Conservation (phyloP, 805 yeast genomes). For the Suhomyces faveliae region DNA sequence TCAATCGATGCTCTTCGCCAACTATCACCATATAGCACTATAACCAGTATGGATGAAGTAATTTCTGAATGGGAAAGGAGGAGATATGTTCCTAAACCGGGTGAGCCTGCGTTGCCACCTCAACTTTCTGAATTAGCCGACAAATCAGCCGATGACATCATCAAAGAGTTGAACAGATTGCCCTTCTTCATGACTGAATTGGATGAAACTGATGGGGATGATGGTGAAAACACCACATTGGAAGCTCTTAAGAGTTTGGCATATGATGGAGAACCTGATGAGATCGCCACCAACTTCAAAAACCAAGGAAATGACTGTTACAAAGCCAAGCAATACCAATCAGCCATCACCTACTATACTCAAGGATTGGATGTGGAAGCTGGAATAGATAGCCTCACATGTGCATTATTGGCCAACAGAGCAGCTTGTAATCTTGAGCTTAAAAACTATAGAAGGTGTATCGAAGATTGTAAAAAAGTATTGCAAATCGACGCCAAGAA, state of each 20-base stretch:
- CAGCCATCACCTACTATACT: slow-evolving; percentile 76
- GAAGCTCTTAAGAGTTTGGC: slow-evolving; percentile 92
- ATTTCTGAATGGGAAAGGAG: slow-evolving; percentile 41
- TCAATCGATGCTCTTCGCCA: slow-evolving; percentile 1
- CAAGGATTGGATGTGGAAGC: slow-evolving; percentile 76
- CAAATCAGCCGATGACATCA: slow-evolving; percentile 72
- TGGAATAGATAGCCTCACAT: slow-evolving; percentile 51
- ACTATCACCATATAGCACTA: neutral
- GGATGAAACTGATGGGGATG: slow-evolving; percentile 73
- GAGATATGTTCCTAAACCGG: slow-evolving; percentile 44
- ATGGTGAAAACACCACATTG: slow-evolving; percentile 68
- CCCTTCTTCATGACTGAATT: slow-evolving; percentile 94
- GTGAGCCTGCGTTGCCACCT: slow-evolving; percentile 79
- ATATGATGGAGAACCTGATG: slow-evolving; percentile 94
- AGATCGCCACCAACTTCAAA: slow-evolving; percentile 84
- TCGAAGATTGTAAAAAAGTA: slow-evolving; percentile 80
- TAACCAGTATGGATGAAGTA: slow-evolving; percentile 1
- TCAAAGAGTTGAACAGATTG: slow-evolving; percentile 72
- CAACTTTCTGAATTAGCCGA: slow-evolving; percentile 64
- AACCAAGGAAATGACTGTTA: slow-evolving; percentile 90
- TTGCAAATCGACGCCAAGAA: slow-evolving; percentile 63
- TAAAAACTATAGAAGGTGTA: slow-evolving; percentile 79
- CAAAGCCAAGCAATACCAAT: slow-evolving; percentile 64
- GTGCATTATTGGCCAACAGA: slow-evolving; percentile 71
- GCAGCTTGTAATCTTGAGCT: slow-evolving; percentile 91